Evolutionary conservation across 306 rosid genomes (phyloP).

Genomic region (Prunus salicina): DNA sequence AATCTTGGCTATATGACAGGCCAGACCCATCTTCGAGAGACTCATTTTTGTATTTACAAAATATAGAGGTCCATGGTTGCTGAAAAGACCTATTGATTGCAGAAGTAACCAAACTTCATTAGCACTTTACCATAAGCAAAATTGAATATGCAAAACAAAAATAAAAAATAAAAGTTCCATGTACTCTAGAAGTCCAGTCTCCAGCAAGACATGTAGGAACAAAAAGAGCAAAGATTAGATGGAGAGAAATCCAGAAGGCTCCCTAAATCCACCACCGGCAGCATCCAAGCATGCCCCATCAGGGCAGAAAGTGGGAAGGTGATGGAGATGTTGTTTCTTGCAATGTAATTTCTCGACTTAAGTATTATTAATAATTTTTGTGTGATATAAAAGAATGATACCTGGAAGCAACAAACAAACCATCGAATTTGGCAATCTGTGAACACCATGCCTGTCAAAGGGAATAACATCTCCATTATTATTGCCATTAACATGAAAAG

Average conservation of each 20-base stretch:
- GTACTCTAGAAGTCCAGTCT: not conserved
- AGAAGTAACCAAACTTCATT: conserved; percentile 10
- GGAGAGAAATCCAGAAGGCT: not conserved
- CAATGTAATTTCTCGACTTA: not conserved
- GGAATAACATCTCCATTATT: conserved; percentile 27
- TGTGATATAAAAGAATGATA: conserved; percentile 22
- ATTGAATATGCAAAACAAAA: not conserved
- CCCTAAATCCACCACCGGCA: not conserved
- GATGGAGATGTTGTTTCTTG: not conserved
- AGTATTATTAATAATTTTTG: not conserved
- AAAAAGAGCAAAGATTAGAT: not conserved
- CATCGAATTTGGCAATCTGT: conserved; percentile 79
- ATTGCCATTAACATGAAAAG: not conserved
- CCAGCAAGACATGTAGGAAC: not conserved
- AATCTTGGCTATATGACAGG: conserved; percentile 97
- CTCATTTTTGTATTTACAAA: conserved; percentile 73
- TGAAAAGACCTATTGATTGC: conserved; percentile 76
- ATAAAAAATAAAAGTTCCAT: not conserved
- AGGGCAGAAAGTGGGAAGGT: not conserved
- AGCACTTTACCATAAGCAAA: conserved; percentile 11
- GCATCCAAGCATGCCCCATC: not conserved
- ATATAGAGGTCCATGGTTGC: conserved; percentile 97
- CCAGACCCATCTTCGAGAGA: conserved; percentile 89
- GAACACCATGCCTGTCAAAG: conserved; percentile 86
- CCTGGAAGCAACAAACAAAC: conserved; percentile 96